Evolutionary conservation across 202 grass and related monocot species (phyloP).

Genomic region (Cymbopogon flexuosus): DNA sequence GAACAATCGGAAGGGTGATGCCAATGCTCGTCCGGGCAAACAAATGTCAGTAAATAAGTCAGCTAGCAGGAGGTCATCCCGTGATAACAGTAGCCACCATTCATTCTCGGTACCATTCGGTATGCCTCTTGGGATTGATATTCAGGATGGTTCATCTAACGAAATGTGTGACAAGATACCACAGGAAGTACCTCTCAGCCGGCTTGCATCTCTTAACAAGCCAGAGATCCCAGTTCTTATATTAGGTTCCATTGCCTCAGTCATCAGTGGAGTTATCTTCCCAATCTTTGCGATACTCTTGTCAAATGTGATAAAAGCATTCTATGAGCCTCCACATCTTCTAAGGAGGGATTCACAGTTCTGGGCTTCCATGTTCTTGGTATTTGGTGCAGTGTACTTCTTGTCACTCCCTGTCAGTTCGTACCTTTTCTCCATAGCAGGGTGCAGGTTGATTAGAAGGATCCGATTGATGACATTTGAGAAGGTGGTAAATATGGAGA

Average conservation of each 20-base stretch:
- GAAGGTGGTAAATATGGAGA: slow-evolving; percentile 82
- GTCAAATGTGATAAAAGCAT: slow-evolving; percentile 77
- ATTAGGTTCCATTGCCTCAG: slow-evolving; percentile 62
- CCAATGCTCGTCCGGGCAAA: slow-evolving; percentile 53
- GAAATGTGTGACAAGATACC: slow-evolving; percentile 29
- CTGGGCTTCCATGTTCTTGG: slow-evolving; percentile 87
- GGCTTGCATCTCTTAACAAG: slow-evolving; percentile 75
- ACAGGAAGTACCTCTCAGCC: slow-evolving; percentile 63
- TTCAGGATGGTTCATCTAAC: slow-evolving; percentile 51
- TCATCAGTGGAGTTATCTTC: slow-evolving; percentile 70
- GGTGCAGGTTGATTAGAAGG: slow-evolving; percentile 71
- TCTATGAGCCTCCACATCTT: slow-evolving; percentile 65
- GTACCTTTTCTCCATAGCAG: slow-evolving; percentile 79
- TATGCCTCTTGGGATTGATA: slow-evolving; percentile 53
- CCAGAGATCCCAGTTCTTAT: slow-evolving; percentile 71
- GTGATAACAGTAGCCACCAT: slow-evolving; percentile 60
- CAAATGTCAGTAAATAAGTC: slow-evolving; percentile 47
- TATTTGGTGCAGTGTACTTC: slow-evolving; percentile 71
- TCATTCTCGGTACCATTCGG: slow-evolving; percentile 69
- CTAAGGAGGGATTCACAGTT: slow-evolving; percentile 74
- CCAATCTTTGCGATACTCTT: slow-evolving; percentile 69
- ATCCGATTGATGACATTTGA: slow-evolving; percentile 92
- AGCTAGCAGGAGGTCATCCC: slow-evolving; percentile 50
- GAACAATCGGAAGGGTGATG: slow-evolving; percentile 40
- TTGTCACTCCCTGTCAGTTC: slow-evolving; percentile 60